A percentile compares a stretch with the other conserved stretches of the same genome.
Evolutionary conservation across 2,329 filamentous ascomycete species (phyloP).

Genomic region (Xylaria sp.): DNA sequence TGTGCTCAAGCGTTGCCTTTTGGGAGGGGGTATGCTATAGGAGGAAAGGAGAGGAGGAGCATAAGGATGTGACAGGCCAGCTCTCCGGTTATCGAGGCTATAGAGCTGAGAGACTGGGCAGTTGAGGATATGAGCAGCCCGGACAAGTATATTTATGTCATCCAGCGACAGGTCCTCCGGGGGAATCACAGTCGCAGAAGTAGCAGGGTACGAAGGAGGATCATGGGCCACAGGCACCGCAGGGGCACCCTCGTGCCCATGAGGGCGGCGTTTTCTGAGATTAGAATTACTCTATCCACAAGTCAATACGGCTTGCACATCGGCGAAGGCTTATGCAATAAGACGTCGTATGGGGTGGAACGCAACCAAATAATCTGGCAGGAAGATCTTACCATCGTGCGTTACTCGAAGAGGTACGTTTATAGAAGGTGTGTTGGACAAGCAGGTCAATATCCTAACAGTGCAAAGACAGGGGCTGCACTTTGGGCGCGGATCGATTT

Average conservation of each 20-base stretch:
- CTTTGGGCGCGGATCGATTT: slow-evolving; percentile 44
- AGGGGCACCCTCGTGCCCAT: slow-evolving; percentile 54
- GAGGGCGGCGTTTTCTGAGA: slow-evolving; percentile 59
- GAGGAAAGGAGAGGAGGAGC: slow-evolving; percentile 27
- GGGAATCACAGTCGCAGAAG: slow-evolving; percentile 43
- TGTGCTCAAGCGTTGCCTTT: slow-evolving; percentile 43
- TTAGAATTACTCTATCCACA: slow-evolving; percentile 53
- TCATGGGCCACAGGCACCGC: slow-evolving; percentile 52
- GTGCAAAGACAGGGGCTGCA: slow-evolving; percentile 47
- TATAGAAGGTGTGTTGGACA: slow-evolving; percentile 52
- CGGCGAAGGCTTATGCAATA: slow-evolving; percentile 49
- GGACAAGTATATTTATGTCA: slow-evolving; percentile 51
- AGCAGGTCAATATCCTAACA: slow-evolving; percentile 41
- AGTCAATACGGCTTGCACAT: slow-evolving; percentile 50
- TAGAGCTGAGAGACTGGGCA: slow-evolving; percentile 48
- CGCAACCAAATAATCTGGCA: slow-evolving; percentile 44
- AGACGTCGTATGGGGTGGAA: slow-evolving; percentile 46
- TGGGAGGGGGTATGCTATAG: slow-evolving; percentile 37
- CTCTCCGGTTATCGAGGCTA: slow-evolving; percentile 48
- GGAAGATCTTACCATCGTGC: slow-evolving; percentile 53
- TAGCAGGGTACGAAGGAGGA: slow-evolving; percentile 45
- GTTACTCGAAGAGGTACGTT: slow-evolving; percentile 45
- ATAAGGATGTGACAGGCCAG: slow-evolving; percentile 48
- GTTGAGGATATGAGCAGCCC: slow-evolving; percentile 51
- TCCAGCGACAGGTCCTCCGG: slow-evolving; percentile 43